Evolutionary conservation across 2,329 filamentous ascomycete species (phyloP), one percentile per base, ranked within the genome.

Genomic region (Fusarium stilboides): DNA sequence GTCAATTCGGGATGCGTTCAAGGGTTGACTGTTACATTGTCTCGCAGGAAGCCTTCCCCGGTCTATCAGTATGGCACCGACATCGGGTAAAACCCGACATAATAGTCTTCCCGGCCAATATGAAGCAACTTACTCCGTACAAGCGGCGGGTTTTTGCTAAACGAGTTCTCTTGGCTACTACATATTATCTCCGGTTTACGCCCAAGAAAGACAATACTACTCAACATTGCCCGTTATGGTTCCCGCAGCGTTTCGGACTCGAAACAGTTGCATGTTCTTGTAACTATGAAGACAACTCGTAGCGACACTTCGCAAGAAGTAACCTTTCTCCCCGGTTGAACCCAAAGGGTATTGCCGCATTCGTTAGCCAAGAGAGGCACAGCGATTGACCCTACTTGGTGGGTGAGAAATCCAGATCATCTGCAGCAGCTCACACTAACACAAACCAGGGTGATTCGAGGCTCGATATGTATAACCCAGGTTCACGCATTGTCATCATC

Each of bases 11-110:
- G 42, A 56, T n/a, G 17, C 17, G 5, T 22, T 42, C 51, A 61
- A 68, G 55, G 57, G 44, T 69, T 34, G 52, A 26, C 47, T 47
- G 53, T 69, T 62, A 54, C 58, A 62, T 57, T 52, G 44, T 39
- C 47, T 52, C 47, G 36, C 52, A 50, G 53, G 34, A 62, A 55
- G 28, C 26, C 50, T 19, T 54, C 51, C 65, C 55, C 40, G 56
- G 33, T 22, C 40, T 37, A 58, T 39, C 34, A 57, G 44, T 36
- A 39, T 17, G 44, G 45, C 42, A 55, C 39, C 51, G 31, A 53
- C 34, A 43, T 58, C 50, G 49, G 56, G 39, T 53, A 64, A 55
- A 59, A 42, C 44, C 50, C 44, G 33, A 57, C 43, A 36, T 17
- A 39, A 59, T 40, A 42, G 34, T 49, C 20, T 37, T 44, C 42